Base-by-base conservation (phyloP, 306 rosid genomes). In the Medicago ruthenica region DNA sequence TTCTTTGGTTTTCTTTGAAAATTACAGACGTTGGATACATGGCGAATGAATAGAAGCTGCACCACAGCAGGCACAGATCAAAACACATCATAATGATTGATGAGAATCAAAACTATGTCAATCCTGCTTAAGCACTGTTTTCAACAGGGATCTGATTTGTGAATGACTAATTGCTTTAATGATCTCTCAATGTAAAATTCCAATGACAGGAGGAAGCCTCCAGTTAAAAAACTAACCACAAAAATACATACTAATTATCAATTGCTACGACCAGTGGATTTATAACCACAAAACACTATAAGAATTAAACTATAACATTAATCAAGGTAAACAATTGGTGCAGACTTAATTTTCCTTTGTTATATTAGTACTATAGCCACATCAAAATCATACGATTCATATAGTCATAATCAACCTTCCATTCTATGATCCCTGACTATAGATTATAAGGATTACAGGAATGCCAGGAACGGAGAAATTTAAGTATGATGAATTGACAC, bases 11-110 rank as follows among this genome's bases (percentile, higher is more conserved):
- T 90, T 78, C 75, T 84, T 47, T 79, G 75, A 75, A 71, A 37
- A 82, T 74, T 86, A 83, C 84, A 78, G 87, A 62, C 47, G 67
- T 78, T 73, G 71, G 96, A 87, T 71, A 88, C 82, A 73, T 92
- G 97, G 79, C 80, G 89, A 37, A 86, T 68, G 71, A 94, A 94
- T 45, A 55, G 84, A 78, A 94, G 98, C 97, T 92, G 84, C 76
- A 48, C 44, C 44, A 61, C 21, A 31, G 21, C 11, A 34, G 6
- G 37, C 5, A 61, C 67, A 54, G 42, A 45, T 53, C 81, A 72
- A 75, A 86, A 80, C 45, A 76, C 55, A 73, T 9, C 9, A 45
- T 63, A 34, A 42, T 18, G 41, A 41, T 21, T 21, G 51, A 66
- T 13, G 18, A 22, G 5, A 68, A 68, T 68, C 21, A 45, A 67